phyloP scores from a whole-genome alignment of 2,329 filamentous ascomycete species.

The Daldinia eschscholtzii region DNA sequence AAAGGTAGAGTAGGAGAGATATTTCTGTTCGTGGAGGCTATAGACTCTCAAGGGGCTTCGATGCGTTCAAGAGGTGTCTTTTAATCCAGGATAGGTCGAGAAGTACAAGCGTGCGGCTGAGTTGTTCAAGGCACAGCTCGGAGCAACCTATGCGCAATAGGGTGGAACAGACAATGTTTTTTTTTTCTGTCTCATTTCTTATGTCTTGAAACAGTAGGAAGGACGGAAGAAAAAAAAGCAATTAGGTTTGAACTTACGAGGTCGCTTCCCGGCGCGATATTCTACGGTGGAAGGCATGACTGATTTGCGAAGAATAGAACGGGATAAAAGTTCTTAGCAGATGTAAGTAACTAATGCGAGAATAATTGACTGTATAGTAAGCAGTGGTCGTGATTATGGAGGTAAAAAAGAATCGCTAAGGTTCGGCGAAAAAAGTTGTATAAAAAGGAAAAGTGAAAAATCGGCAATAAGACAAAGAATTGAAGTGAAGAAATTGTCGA shows the following conservation, averaged over 20 bases:
- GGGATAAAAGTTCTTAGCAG: constrained; percentile 16
- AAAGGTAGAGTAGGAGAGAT: neutral
- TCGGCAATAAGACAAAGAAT: constrained; percentile 11
- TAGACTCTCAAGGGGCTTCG: no score
- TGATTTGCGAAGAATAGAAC: constrained; percentile 6
- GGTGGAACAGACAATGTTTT: constrained; percentile 18
- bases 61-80: constrained; percentile 7
- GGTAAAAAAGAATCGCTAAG: constrained; percentile 3
- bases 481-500: constrained; percentile 29
- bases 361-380: neutral
- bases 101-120: constrained; percentile 21
- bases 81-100: constrained; percentile 16
- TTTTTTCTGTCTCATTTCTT: constrained; percentile 4
- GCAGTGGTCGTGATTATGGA: neutral
- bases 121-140: constrained; percentile 23
- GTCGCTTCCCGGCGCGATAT: constrained; percentile 50
- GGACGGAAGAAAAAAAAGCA: constrained; percentile 17
- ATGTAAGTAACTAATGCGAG: constrained; percentile 11
- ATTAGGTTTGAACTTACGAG: constrained; percentile 47
- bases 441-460: neutral
- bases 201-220: neutral
- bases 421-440: neutral
- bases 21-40: neutral
- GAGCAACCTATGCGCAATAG: constrained; percentile 32
- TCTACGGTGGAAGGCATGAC: constrained; percentile 40